These are phyloP conservation scores for Plasmodium knowlesi DNA, from an alignment of 169 alveolate species.

Conservation along the genomic window DNA sequence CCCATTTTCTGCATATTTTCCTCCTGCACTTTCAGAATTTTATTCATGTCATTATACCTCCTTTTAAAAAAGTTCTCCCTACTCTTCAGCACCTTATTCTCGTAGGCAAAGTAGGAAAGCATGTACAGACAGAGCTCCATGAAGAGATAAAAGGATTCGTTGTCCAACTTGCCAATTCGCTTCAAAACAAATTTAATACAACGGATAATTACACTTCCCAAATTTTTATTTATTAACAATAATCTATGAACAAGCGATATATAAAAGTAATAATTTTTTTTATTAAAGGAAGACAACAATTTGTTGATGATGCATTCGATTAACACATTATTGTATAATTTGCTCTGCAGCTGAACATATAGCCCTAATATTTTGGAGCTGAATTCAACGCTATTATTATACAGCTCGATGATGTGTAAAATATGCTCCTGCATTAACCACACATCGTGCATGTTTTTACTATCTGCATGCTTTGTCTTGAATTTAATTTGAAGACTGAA, in stretches of 20 bases:
- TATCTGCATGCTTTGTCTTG: slow-evolving; percentile 19
- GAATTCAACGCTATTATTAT: slow-evolving; percentile 59
- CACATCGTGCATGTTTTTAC: slow-evolving; percentile 60
- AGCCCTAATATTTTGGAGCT: slow-evolving; percentile 61
- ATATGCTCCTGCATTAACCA: slow-evolving; percentile 75
- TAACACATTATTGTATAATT: slow-evolving; percentile 67
- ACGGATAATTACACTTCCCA: slow-evolving; percentile 68
- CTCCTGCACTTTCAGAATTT: slow-evolving; percentile 37
- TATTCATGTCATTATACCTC: slow-evolving; percentile 69
- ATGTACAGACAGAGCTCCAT: slow-evolving; percentile 64
- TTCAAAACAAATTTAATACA: slow-evolving; percentile 63
- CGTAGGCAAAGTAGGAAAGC: slow-evolving; percentile 54
- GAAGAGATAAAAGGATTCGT: slow-evolving; percentile 63
- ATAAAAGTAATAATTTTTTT: slow-evolving; percentile 54
- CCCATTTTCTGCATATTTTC: neutral
- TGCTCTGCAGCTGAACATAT: slow-evolving; percentile 70
- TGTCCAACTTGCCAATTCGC: slow-evolving; percentile 59
- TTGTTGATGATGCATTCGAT: slow-evolving; percentile 60
- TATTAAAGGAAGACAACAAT: slow-evolving; percentile 42
- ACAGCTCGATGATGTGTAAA: slow-evolving; percentile 53
- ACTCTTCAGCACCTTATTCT: slow-evolving; percentile 45
- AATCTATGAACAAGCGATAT: slow-evolving; percentile 60
- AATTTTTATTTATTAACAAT: slow-evolving; percentile 68
- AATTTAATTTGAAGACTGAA: slow-evolving; percentile 50
- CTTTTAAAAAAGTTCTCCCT: slow-evolving; percentile 72